Conservation (phyloP, 345 rosid genomes). For the Boechera retrofracta region DNA sequence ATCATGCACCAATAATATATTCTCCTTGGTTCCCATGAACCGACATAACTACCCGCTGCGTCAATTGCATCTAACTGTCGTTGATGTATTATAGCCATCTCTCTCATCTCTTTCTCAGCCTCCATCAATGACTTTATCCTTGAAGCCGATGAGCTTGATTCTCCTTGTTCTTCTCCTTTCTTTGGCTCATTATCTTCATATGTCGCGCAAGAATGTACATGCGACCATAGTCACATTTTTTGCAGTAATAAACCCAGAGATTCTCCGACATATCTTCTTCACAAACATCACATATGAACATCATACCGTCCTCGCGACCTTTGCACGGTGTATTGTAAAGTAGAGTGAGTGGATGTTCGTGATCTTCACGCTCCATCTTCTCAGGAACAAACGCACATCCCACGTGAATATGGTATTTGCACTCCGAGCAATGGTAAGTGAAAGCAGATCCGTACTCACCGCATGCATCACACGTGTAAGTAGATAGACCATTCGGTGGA, state of each 20-base stretch:
- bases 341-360: constrained; percentile 18
- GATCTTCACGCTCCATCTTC: constrained; percentile 4
- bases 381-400: constrained; percentile 16
- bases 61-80: constrained; percentile 16
- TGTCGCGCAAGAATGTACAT: not conserved
- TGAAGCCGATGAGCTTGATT: not conserved
- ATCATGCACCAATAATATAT: constrained; percentile 1
- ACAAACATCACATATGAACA: constrained; percentile 17
- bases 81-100: constrained; percentile 15
- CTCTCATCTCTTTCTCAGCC: constrained; percentile 22
- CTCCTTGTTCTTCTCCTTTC: not conserved
- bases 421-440: constrained; percentile 15
- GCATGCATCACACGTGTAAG: not conserved
- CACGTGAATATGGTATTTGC: constrained; percentile 15
- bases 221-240: constrained; percentile 19
- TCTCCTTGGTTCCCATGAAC: constrained; percentile 1
- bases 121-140: not conserved
- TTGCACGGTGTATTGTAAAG: not conserved
- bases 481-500: not conserved
- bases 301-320: not conserved
- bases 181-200: not conserved
- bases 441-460: constrained; percentile 23
- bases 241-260: constrained; percentile 30
- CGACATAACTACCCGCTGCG: constrained; percentile 11
- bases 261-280: not conserved